These are phyloP conservation scores for Turritis glabra DNA, from an alignment of 345 rosid species.

Conservation along the genomic window DNA sequence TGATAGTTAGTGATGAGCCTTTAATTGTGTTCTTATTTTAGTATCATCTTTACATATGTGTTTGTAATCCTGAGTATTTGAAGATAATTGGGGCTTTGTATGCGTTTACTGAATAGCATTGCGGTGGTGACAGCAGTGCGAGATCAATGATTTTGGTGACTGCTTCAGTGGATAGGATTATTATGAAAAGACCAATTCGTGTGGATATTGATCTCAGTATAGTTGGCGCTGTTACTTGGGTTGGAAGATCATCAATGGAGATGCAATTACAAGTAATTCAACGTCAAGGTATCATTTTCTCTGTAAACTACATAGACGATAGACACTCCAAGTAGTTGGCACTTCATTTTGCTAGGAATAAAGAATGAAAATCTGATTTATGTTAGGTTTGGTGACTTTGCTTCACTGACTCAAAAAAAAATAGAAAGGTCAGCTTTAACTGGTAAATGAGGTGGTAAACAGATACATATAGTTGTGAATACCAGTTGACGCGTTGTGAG, in stretches of 20 bases:
- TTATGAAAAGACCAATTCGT: conserved; percentile 62
- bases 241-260: conserved; percentile 89
- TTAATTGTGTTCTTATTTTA: neutral
- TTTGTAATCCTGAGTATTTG: neutral
- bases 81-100: neutral
- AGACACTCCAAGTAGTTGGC: neutral
- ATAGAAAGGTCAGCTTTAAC: neutral
- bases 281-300: conserved; percentile 45
- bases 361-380: neutral
- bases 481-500: neutral
- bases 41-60: neutral
- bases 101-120: conserved; percentile 53
- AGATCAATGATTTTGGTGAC: conserved; percentile 76
- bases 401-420: neutral
- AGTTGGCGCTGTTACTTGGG: conserved; percentile 83
- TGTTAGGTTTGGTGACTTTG: neutral
- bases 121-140: conserved; percentile 56
- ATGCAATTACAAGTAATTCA: conserved; percentile 81
- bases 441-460: neutral
- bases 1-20: neutral
- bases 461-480: neutral
- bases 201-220: conserved; percentile 61
- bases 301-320: neutral
- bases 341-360: neutral
- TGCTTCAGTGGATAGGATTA: conserved; percentile 87